A percentile compares a stretch with the other conserved stretches of the same genome.
These are phyloP conservation scores for Rubia balearica DNA, from an alignment of 305 asterid genomes.

Conservation along the genomic window DNA sequence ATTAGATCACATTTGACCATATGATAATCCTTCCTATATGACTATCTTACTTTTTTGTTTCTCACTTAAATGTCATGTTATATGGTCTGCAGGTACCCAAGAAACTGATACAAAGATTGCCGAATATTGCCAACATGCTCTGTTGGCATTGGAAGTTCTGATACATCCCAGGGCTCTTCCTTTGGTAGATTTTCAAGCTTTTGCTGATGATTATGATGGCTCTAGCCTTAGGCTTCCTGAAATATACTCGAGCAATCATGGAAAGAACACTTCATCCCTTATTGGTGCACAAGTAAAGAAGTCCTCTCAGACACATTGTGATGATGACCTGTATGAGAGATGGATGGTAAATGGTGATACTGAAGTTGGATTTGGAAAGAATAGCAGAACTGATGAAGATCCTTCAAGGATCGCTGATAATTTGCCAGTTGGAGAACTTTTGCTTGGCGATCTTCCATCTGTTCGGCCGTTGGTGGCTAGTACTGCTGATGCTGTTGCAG, in stretches of 20 bases:
- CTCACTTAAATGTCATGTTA: constrained; percentile 2
- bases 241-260: constrained; percentile 19
- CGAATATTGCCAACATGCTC: constrained; percentile 45
- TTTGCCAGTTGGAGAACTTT: constrained; percentile 17
- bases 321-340: constrained; percentile 40
- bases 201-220: constrained; percentile 21
- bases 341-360: constrained; percentile 40
- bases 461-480: not conserved
- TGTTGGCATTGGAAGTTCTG: constrained; percentile 67
- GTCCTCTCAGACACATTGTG: constrained; percentile 18
- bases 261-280: constrained; percentile 25
- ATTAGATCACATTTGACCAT: not conserved
- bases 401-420: constrained; percentile 17
- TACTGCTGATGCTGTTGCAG: constrained; percentile 18
- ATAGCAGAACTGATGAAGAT: constrained; percentile 12
- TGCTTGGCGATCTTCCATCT: not conserved
- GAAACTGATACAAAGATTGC: not conserved
- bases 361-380: constrained; percentile 27
- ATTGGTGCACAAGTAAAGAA: constrained; percentile 20
- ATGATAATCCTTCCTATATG: too few relatives aligned
- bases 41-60: not conserved
- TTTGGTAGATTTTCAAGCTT: constrained; percentile 31
- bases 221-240: constrained; percentile 26
- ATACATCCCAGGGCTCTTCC: constrained; percentile 71
- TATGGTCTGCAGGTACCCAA: not conserved